These are phyloP conservation scores for Neostapfia colusana DNA, from an alignment of 176 grass and related monocot genomes.

Conservation along the genomic window DNA sequence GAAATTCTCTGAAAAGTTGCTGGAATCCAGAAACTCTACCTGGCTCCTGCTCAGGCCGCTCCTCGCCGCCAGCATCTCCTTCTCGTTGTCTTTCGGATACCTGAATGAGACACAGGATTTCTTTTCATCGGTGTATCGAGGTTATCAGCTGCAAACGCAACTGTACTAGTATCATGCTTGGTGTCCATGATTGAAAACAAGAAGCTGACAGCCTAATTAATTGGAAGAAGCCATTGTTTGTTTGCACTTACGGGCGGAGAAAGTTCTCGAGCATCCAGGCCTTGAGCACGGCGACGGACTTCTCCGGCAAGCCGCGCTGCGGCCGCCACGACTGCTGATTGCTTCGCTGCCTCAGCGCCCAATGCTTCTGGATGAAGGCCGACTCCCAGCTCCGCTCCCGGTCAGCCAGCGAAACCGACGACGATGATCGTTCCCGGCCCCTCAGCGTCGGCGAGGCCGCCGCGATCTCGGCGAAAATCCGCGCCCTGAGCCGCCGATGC, in stretches of 20 bases:
- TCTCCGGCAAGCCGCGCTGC: slow-evolving; percentile 86
- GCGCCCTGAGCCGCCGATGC: slow-evolving; percentile 60
- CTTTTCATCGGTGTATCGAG: not conserved
- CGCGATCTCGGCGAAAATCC: slow-evolving; percentile 47
- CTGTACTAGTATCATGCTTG: not conserved
- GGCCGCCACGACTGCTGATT: slow-evolving; percentile 80
- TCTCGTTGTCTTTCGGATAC: slow-evolving; percentile 92
- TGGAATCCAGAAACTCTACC: slow-evolving; percentile 55
- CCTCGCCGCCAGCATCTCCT: slow-evolving; percentile 79
- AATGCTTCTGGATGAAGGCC: slow-evolving; percentile 89
- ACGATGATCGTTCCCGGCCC: not conserved
- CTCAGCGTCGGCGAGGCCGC: slow-evolving; percentile 15
- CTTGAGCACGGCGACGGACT: slow-evolving; percentile 84
- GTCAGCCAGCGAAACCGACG: slow-evolving; percentile 28
- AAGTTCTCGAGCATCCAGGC: slow-evolving; percentile 99
- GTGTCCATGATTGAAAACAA: not conserved
- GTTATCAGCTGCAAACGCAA: not conserved
- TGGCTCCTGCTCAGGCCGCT: slow-evolving; percentile 87
- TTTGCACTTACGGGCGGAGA: slow-evolving; percentile 74
- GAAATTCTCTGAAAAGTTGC: not conserved
- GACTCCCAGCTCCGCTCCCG: slow-evolving; percentile 74
- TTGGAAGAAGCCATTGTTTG: not conserved
- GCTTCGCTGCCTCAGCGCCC: slow-evolving; percentile 65
- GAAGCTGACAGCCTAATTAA: not conserved
- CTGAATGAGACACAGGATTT: slow-evolving; percentile 47